Evolutionary conservation across 345 rosid species (phyloP), one percentile per base, ranked within the genome.

Genomic region (Melaleuca alternifolia): DNA sequence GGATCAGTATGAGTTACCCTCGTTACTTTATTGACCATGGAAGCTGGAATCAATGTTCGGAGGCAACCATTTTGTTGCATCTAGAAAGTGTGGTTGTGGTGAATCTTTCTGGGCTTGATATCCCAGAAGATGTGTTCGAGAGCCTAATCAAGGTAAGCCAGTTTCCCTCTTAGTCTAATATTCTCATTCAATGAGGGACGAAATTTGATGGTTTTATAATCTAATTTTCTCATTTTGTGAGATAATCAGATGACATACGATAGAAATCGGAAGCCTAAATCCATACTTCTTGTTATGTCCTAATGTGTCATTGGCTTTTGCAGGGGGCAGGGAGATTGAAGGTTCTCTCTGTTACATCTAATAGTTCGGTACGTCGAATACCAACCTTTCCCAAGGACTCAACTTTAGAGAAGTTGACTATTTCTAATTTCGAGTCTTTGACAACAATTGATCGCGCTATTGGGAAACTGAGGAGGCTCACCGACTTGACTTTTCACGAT

Each of bases 291-390:
- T 57, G 30, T 2, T 61, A 15, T 61, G 37, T 59, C 71, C 8
- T 59, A 1, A 59, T 12, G 37, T 61, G n/a, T 12, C 3, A 6
- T 61, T 61, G 7, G 71, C 10, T n/a, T 61, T 61, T n/a, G 37
- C n/a, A 61, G 37, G 10, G 9, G 18, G 37, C 71, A 61, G n/a
- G 2, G 0, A 61, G n/a, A n/a, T 61, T 61, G 71, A 61, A 61
- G 71, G 37, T n/a, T n/a, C n/a, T n/a, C n/a, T n/a, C n/a, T n/a
- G n/a, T n/a, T n/a, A n/a, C n/a, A n/a, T n/a, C n/a, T 12, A 13
- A 28, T n/a, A 0, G 1, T 1, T 61, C 0, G 1, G 12, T n/a
- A 6, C 37, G 6, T 6, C 3, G 5, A 18, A n/a, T 9, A 61
- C 18, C 71, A 61, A 12, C 37, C 71, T 61, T 61, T 61, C 9